Evolutionary conservation across 2,329 filamentous ascomycete species (phyloP).

Genomic region (Alternaria triticina): DNA sequence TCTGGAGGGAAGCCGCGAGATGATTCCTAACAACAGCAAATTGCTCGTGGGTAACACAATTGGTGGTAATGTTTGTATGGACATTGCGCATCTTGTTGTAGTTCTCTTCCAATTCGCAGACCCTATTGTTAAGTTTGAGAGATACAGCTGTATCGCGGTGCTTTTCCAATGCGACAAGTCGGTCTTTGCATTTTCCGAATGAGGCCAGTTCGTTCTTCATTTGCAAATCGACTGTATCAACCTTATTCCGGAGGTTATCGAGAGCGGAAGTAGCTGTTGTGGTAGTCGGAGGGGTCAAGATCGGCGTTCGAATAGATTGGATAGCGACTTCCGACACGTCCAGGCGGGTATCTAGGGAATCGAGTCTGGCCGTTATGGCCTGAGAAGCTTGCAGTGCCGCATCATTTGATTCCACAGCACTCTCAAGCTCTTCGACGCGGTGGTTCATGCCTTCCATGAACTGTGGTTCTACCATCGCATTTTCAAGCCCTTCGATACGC

Average conservation of each 20-base stretch:
- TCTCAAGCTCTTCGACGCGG: background rate
- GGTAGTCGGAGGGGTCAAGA: background rate
- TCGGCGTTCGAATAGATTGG: background rate
- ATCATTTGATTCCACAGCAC: background rate
- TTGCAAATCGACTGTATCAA: background rate
- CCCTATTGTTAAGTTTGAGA: background rate
- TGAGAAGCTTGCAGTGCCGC: background rate
- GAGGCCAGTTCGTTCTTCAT: background rate
- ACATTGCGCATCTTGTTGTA: background rate
- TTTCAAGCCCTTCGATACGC: background rate
- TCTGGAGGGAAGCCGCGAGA: no score
- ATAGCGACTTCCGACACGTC: background rate
- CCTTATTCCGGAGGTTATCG: background rate
- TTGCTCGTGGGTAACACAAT: background rate
- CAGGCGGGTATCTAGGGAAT: background rate
- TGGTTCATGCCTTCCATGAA: background rate
- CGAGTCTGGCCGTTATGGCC: background rate
- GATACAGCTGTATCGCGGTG: background rate
- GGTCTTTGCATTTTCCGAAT: background rate
- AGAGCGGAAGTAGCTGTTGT: background rate
- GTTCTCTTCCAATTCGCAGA: background rate
- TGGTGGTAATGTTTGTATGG: background rate
- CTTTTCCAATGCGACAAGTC: background rate
- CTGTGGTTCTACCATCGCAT: background rate
- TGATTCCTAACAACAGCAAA: fast-evolving